Conservation (phyloP, 768 basidiomycete genomes). For the Lactarius trivialis region DNA sequence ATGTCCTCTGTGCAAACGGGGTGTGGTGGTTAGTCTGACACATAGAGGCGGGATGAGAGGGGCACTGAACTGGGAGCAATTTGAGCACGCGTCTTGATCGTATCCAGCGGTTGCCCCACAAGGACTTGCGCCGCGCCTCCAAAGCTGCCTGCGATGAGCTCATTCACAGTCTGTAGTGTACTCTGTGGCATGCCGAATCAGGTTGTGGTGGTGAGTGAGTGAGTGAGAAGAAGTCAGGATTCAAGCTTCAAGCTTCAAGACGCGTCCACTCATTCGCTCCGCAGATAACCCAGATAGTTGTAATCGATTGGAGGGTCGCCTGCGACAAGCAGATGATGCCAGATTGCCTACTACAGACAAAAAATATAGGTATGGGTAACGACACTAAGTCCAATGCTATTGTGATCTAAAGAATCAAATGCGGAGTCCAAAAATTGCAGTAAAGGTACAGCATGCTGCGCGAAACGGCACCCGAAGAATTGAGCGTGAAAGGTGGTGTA, state of each 20-base stretch:
- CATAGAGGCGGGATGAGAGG: neutral
- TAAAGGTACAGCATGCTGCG: constrained; percentile 19
- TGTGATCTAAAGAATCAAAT: constrained; percentile 11
- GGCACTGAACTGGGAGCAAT: constrained; percentile 66
- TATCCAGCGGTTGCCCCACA: constrained; percentile 89
- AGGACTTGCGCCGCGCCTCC: constrained; percentile 94
- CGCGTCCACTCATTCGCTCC: neutral
- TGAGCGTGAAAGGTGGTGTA: constrained; percentile 7
- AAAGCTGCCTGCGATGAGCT: constrained; percentile 81
- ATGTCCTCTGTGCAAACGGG: constrained; percentile 53
- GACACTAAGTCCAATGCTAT: constrained; percentile 17
- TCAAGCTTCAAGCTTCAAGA: too few relatives aligned
- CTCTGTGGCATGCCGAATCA: constrained; percentile 8
- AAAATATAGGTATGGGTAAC: constrained; percentile 17
- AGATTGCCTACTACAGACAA: constrained; percentile 20
- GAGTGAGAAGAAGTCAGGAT: neutral
- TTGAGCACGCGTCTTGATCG: constrained; percentile 83
- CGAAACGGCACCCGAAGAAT: neutral
- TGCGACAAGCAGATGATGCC: constrained; percentile 18
- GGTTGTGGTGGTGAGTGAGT: neutral
- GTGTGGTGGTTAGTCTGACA: constrained; percentile 9
- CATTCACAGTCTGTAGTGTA: constrained; percentile 56
- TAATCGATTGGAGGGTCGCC: constrained; percentile 6
- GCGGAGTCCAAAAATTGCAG: constrained; percentile 12
- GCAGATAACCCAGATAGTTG: neutral